These are phyloP conservation scores for Trypanosoma caninum DNA, from an alignment of 208 protist genomes.

Conservation along the genomic window DNA sequence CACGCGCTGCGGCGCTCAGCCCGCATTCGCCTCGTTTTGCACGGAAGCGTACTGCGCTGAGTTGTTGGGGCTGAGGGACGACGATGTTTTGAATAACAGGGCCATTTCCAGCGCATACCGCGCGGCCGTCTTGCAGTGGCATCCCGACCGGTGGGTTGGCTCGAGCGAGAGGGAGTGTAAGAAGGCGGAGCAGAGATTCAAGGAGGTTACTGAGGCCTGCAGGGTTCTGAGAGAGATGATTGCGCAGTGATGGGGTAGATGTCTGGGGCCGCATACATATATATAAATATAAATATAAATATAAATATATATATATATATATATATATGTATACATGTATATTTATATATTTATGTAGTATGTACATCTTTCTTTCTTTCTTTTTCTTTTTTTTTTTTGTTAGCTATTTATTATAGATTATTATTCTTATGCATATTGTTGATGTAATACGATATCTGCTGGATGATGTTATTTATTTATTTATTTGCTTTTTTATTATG, in stretches of 20 bases:
- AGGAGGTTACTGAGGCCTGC: conserved; percentile 78
- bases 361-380: too few relatives aligned
- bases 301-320: conserved; percentile 22
- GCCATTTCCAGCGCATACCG: conserved; percentile 82
- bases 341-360: not conserved
- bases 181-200: conserved; percentile 75
- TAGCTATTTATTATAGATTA: conserved; percentile 10
- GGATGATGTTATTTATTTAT: too few relatives aligned
- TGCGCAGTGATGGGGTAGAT: not conserved
- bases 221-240: conserved; percentile 50
- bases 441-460: too few relatives aligned
- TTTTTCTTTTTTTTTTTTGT: not conserved
- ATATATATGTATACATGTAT: not conserved
- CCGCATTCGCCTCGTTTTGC: not conserved
- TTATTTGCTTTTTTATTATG: too few relatives aligned
- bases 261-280: not conserved
- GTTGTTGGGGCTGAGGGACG: conserved; percentile 9
- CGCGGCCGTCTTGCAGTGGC: conserved; percentile 76
- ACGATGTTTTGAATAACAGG: conserved; percentile 30
- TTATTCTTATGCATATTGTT: too few relatives aligned
- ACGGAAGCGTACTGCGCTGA: not conserved
- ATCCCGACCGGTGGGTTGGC: conserved; percentile 86
- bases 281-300: not conserved
- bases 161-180: conserved; percentile 45
- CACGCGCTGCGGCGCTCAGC: not conserved